Base-by-base conservation (phyloP, 495 filamentous ascomycete species). In the Xylaria venustula region DNA sequence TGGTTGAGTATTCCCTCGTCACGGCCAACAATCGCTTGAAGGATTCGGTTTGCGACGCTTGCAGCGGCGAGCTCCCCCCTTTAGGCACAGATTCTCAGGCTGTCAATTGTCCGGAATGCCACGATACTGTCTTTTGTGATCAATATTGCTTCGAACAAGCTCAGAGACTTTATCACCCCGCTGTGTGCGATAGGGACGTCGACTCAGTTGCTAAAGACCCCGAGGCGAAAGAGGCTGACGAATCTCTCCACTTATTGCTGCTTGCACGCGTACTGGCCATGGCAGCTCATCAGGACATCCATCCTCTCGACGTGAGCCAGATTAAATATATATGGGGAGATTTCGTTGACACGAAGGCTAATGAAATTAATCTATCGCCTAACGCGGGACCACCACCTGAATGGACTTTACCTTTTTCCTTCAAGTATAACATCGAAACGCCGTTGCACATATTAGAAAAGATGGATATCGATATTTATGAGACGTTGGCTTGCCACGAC, bases 311-410 rank as follows among this genome's bases (percentile, higher is more conserved):
- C 1, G 82, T 98, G 0, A 81, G 82, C 0, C 90, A 96, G 66
- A 82, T 94, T 30, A 93, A 93, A 67, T 97, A 92, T 74, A 93
- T 97, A 60, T 98, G 96, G 88, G 95, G 93, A n/a, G 94, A 83
- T 63, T 83, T 82, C 58, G 71, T 83, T n/a, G 71, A 74, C 14
- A 73, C 74, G 40, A 54, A 66, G 60, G 67, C 70, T 40, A 85
- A 84, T 66, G 79, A 81, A 32, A 77, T 84, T 58, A 65, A 77
- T 62, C 63, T 76, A 49, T 76, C 82, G 59, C 62, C 77, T 50
- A 75, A 81, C 44, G 80, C 77, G 34, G 77, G 74, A 11, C 80
- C 82, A 17, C 81, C 82, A n/a, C 81, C 81, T 15, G 73, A 83
- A 56, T 84, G 81, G 76, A 88, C 87, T 0, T 85, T 98, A 0